These are phyloP conservation scores for Penicillium taxi DNA, from an alignment of 495 filamentous ascomycete genomes.

Conservation along the genomic window DNA sequence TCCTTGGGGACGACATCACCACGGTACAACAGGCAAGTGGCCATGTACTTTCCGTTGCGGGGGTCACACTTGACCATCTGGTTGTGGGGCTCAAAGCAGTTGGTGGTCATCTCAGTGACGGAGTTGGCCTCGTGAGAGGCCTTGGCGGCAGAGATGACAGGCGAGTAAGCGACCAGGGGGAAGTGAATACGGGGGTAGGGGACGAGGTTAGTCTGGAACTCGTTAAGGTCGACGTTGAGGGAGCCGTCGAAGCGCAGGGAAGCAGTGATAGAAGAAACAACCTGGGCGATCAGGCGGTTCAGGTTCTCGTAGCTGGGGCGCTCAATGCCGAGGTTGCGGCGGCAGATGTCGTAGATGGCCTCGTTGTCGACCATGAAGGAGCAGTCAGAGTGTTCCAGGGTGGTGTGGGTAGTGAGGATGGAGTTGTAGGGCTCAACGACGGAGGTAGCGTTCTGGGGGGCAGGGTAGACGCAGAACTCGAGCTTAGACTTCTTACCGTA, in stretches of 20 bases:
- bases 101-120: conserved; percentile 56
- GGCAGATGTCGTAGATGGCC: conserved; percentile 99
- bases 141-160: conserved; percentile 88
- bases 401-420: conserved; percentile 97
- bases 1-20: conserved; percentile 97
- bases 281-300: conserved; percentile 97
- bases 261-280: conserved; percentile 97
- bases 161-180: conserved; percentile 92
- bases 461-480: conserved; percentile 97
- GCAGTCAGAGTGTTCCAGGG: conserved; percentile 98
- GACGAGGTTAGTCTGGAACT: conserved; percentile 99
- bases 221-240: conserved; percentile 97
- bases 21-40: conserved; percentile 94
- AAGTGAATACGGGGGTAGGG: conserved; percentile 99
- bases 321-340: conserved; percentile 91
- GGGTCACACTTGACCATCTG: conserved; percentile 99
- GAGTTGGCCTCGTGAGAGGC: conserved; percentile 85
- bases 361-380: conserved; percentile 99
- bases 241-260: conserved; percentile 98
- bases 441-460: conserved; percentile 90
- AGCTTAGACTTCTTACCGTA: conserved; percentile 99
- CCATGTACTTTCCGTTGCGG: conserved; percentile 99
- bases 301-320: conserved; percentile 97
- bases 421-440: conserved; percentile 99
- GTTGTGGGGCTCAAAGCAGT: conserved; percentile 70